These are phyloP conservation scores for Botrytis pseudocinerea DNA, from an alignment of 2,329 filamentous ascomycete genomes.

Conservation along the genomic window DNA sequence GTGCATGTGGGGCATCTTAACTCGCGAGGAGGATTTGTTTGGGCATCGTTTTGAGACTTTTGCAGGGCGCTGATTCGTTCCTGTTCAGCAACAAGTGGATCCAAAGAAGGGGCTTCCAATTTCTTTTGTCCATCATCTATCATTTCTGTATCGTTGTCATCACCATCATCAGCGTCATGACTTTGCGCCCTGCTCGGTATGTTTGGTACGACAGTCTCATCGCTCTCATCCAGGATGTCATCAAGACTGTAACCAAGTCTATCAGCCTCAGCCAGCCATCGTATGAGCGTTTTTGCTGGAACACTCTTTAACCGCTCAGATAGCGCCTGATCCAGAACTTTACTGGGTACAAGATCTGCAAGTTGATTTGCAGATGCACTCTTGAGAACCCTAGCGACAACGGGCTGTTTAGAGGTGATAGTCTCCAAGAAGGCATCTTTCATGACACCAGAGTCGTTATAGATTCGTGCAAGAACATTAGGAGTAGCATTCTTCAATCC, in stretches of 20 bases:
- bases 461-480: constrained; percentile 31
- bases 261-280: constrained; percentile 34
- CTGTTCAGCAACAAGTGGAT: constrained; percentile 24
- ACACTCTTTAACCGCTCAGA: constrained; percentile 30
- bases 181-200: constrained; percentile 11
- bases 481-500: constrained; percentile 34
- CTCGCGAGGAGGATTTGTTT: neutral
- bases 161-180: constrained; percentile 11
- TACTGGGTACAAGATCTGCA: constrained; percentile 26
- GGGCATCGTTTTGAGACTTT: constrained; percentile 7
- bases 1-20: constrained; percentile 14
- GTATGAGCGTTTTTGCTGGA: constrained; percentile 32
- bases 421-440: constrained; percentile 28
- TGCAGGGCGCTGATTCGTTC: constrained; percentile 21
- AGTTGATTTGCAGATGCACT: constrained; percentile 26
- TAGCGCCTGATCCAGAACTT: constrained; percentile 31
- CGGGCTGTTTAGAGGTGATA: constrained; percentile 24
- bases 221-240: constrained; percentile 35
- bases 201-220: constrained; percentile 32
- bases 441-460: constrained; percentile 32
- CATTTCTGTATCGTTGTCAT: constrained; percentile 22
- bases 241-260: constrained; percentile 37
- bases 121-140: constrained; percentile 4
- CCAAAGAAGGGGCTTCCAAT: constrained; percentile 1
- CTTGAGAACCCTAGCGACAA: constrained; percentile 30